These are phyloP conservation scores for Sinapis alba DNA, from an alignment of 441 rosid genomes.

Conservation along the genomic window DNA sequence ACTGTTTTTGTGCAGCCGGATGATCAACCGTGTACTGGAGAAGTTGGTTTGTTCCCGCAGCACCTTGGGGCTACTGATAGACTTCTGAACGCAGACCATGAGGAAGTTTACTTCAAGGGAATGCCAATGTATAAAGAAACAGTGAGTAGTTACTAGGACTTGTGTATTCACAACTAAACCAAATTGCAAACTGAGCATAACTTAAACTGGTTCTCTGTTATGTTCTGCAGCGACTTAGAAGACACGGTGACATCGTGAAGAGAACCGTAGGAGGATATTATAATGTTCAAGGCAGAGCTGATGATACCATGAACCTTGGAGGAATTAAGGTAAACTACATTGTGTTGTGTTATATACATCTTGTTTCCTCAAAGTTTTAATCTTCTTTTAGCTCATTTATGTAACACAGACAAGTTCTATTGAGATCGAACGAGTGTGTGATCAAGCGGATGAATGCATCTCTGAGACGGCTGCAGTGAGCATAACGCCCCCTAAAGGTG, in stretches of 20 bases:
- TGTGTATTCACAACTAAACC: neutral
- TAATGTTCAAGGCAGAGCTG: constrained; percentile 82
- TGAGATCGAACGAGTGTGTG: constrained; percentile 85
- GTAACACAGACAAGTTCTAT: constrained; percentile 75
- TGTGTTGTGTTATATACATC: neutral
- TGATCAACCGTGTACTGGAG: constrained; percentile 75
- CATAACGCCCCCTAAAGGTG: constrained; percentile 58
- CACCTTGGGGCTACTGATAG: constrained; percentile 76
- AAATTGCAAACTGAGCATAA: neutral
- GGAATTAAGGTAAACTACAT: constrained; percentile 75
- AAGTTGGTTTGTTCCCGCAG: constrained; percentile 74
- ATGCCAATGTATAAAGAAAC: constrained; percentile 73
- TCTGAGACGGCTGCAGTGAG: constrained; percentile 81
- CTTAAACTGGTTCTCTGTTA: neutral
- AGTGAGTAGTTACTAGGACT: constrained; percentile 43
- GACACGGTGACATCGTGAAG: constrained; percentile 84
- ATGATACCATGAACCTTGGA: constrained; percentile 98
- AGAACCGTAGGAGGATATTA: constrained; percentile 75
- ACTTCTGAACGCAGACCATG: constrained; percentile 80
- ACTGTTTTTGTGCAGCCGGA: constrained; percentile 57
- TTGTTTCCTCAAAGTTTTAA: neutral
- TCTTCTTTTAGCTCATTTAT: neutral
- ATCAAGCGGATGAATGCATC: constrained; percentile 67
- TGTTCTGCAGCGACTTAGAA: constrained; percentile 65
- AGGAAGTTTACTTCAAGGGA: constrained; percentile 75